phyloP scores from a whole-genome alignment of 495 filamentous ascomycete species.

The Pyrenopolyporus hunteri region DNA sequence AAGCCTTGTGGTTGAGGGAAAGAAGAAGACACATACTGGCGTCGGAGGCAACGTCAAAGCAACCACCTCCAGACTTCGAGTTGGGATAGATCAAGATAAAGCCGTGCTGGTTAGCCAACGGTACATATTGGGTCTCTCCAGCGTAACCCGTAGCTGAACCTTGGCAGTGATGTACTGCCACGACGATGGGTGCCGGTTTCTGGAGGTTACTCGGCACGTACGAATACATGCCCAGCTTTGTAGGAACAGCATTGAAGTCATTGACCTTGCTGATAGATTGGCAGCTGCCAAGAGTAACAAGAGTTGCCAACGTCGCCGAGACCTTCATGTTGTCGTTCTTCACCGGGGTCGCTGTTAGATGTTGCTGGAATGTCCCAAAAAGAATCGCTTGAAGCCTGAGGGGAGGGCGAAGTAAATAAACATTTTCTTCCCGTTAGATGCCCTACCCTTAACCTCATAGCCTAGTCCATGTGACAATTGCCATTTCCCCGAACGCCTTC shows the following conservation, averaged over 20 bases:
- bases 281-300: constrained; percentile 44
- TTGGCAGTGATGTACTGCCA: constrained; percentile 63
- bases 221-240: constrained; percentile 58
- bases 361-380: neutral
- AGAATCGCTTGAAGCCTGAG: constrained; percentile 7
- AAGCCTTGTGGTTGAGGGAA: constrained; percentile 4
- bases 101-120: constrained; percentile 33
- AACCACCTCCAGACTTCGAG: constrained; percentile 42
- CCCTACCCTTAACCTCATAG: neutral
- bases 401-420: constrained; percentile 25
- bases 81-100: constrained; percentile 48
- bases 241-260: constrained; percentile 53
- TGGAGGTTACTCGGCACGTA: constrained; percentile 61
- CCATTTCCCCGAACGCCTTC: constrained; percentile 22
- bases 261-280: constrained; percentile 46
- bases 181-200: constrained; percentile 58
- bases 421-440: constrained; percentile 4
- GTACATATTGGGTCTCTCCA: constrained; percentile 50
- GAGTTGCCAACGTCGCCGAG: constrained; percentile 39
- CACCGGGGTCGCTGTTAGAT: neutral
- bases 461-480: constrained; percentile 8
- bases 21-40: constrained; percentile 30
- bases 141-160: constrained; percentile 60
- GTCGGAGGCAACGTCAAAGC: constrained; percentile 43
- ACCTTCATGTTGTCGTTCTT: constrained; percentile 45